These are phyloP conservation scores for Yamadazyma scolyti DNA, from an alignment of 805 yeast species.

Conservation along the genomic window DNA sequence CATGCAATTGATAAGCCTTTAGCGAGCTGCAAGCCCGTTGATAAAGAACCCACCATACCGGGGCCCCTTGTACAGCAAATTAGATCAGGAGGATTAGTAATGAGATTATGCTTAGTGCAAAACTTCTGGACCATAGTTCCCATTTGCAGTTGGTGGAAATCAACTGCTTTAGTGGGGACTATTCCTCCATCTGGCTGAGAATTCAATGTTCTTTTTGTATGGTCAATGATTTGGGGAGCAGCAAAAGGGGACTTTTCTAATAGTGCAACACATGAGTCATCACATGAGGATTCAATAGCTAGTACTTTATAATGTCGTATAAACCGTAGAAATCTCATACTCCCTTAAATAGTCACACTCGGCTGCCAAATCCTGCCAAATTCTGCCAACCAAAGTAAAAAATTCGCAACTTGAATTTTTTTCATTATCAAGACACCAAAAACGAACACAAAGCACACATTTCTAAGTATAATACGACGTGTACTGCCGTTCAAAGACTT, in stretches of 20 bases:
- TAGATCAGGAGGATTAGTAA: conserved; percentile 53
- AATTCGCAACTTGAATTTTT: too few species aligned
- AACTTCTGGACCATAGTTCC: conserved; percentile 49
- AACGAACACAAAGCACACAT: too few species aligned
- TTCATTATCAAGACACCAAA: too few species aligned
- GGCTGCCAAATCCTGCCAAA: conserved; percentile 17
- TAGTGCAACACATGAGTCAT: conserved; percentile 87
- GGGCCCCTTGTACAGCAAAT: conserved; percentile 94
- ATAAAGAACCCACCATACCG: conserved; percentile 88
- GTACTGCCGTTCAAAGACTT: too few species aligned
- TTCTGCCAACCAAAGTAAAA: too few species aligned
- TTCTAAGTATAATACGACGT: too few species aligned
- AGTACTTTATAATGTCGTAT: conserved; percentile 56
- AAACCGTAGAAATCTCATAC: neutral
- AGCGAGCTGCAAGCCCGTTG: conserved; percentile 79
- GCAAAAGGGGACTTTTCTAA: conserved; percentile 44
- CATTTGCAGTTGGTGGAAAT: conserved; percentile 65
- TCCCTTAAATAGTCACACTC: too few species aligned
- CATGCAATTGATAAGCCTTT: conserved; percentile 82
- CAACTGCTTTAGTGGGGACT: conserved; percentile 78
- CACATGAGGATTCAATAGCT: conserved; percentile 92
- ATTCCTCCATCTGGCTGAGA: conserved; percentile 76
- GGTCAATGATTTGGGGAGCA: conserved; percentile 52
- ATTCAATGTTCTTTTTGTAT: conserved; percentile 62
- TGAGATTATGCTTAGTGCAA: conserved; percentile 25